Evolutionary conservation across 805 yeast species (phyloP).

Genomic region (Danielia reshetovae): DNA sequence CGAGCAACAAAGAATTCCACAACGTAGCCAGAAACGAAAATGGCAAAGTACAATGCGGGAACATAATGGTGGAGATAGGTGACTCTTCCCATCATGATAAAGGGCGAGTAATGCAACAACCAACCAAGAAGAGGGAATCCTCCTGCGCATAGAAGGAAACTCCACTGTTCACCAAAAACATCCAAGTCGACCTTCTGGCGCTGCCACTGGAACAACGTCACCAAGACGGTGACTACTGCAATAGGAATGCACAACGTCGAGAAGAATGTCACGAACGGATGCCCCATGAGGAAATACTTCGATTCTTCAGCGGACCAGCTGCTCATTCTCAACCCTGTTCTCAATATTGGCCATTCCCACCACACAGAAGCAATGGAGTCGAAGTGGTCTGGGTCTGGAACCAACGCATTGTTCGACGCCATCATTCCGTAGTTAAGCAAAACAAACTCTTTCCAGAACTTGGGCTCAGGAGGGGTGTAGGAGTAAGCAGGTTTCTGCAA

Average conservation of each 20-base stretch:
- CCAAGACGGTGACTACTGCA: constrained; percentile 18
- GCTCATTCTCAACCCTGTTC: constrained; percentile 72
- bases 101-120: constrained; percentile 39
- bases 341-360: constrained; percentile 89
- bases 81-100: constrained; percentile 41
- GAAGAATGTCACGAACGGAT: constrained; percentile 73
- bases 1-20: constrained; percentile 19
- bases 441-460: constrained; percentile 71
- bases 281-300: constrained; percentile 59
- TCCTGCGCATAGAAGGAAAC: constrained; percentile 26
- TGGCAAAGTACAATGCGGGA: constrained; percentile 39
- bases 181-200: constrained; percentile 24
- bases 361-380: constrained; percentile 69
- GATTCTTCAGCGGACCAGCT: constrained; percentile 59
- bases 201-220: constrained; percentile 25
- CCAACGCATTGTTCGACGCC: constrained; percentile 78
- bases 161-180: constrained; percentile 26
- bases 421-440: constrained; percentile 81
- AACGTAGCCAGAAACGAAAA: constrained; percentile 20
- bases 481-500: constrained; percentile 29
- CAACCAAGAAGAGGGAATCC: constrained; percentile 37
- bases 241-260: constrained; percentile 25
- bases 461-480: constrained; percentile 52
- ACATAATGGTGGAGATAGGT: constrained; percentile 43
- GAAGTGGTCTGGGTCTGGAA: constrained; percentile 72